A percentile compares a stretch with the other conserved stretches of the same genome.
These are phyloP conservation scores for Crithidia brevicula DNA, from an alignment of 208 protist genomes.

Conservation along the genomic window DNA sequence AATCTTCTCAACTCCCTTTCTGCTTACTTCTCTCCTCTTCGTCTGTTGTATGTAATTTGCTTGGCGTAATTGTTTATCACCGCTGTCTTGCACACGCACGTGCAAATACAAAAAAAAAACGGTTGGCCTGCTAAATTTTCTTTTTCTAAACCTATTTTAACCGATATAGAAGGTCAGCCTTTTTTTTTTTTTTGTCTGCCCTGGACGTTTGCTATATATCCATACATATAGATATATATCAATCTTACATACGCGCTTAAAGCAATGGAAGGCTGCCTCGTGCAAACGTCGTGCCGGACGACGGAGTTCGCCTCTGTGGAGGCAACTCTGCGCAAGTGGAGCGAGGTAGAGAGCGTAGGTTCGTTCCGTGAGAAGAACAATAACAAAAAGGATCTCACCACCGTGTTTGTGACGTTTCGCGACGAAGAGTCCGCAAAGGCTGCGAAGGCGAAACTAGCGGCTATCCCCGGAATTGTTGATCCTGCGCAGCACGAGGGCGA, in stretches of 20 bases:
- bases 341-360: conserved; percentile 79
- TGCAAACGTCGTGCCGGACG: conserved; percentile 63
- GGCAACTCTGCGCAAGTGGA: conserved; percentile 63
- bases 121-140: too few species aligned
- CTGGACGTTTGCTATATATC: too few species aligned
- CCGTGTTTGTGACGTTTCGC: conserved; percentile 80
- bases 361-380: conserved; percentile 83
- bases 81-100: too few species aligned
- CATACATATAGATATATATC: too few species aligned
- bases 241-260: too few species aligned
- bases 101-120: too few species aligned
- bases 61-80: too few species aligned
- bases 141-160: too few species aligned
- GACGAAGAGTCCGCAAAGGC: conserved; percentile 44
- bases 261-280: conserved; percentile 40
- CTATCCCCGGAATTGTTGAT: conserved; percentile 50
- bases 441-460: conserved; percentile 38
- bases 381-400: conserved; percentile 77
- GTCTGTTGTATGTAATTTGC: too few species aligned
- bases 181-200: too few species aligned
- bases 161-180: too few species aligned
- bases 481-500: conserved; percentile 22
- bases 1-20: background rate
- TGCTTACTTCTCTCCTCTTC: background rate
- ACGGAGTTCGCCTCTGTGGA: conserved; percentile 74